Evolutionary conservation across 169 alveolate genomes (phyloP).

Genomic region (Eimeria brunetti): DNA sequence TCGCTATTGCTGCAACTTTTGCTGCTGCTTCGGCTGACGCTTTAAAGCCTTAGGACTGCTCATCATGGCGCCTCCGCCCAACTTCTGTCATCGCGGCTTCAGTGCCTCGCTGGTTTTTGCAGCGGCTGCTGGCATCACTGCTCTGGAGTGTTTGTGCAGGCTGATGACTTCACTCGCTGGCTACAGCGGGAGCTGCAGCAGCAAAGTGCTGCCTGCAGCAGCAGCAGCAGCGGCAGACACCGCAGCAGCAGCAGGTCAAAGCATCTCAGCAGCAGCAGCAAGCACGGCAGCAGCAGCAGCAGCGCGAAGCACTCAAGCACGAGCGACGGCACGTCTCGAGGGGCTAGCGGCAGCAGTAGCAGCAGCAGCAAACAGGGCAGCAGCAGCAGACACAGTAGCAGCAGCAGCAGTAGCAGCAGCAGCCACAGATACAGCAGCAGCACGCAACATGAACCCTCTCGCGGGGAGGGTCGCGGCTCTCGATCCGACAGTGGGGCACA

Average conservation of each 20-base stretch:
- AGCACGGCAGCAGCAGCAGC: constrained; percentile 76
- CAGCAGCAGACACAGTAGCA: constrained; percentile 54
- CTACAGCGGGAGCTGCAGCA: constrained; percentile 78
- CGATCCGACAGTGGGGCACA: constrained; percentile 54
- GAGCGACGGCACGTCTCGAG: constrained; percentile 31
- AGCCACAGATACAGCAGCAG: constrained; percentile 77
- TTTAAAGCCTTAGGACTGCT: neutral
- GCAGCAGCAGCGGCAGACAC: constrained; percentile 72
- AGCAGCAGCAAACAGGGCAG: constrained; percentile 56
- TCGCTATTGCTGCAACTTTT: neutral
- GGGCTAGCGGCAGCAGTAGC: constrained; percentile 47
- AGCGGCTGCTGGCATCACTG: neutral
- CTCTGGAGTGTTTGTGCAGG: constrained; percentile 42
- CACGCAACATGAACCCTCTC: constrained; percentile 43
- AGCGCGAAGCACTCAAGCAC: constrained; percentile 29
- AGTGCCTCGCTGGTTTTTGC: neutral
- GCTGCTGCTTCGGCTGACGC: neutral
- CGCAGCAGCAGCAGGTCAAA: constrained; percentile 76
- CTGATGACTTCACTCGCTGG: constrained; percentile 73
- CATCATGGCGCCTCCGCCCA: neutral
- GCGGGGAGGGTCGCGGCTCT: constrained; percentile 60
- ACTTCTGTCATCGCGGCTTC: neutral
- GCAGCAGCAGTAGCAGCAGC: constrained; percentile 75
- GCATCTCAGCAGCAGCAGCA: constrained; percentile 75
- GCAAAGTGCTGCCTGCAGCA: constrained; percentile 72